phyloP scores from a whole-genome alignment of 2,329 filamentous ascomycete genomes.

The Myrmaecium sp. region DNA sequence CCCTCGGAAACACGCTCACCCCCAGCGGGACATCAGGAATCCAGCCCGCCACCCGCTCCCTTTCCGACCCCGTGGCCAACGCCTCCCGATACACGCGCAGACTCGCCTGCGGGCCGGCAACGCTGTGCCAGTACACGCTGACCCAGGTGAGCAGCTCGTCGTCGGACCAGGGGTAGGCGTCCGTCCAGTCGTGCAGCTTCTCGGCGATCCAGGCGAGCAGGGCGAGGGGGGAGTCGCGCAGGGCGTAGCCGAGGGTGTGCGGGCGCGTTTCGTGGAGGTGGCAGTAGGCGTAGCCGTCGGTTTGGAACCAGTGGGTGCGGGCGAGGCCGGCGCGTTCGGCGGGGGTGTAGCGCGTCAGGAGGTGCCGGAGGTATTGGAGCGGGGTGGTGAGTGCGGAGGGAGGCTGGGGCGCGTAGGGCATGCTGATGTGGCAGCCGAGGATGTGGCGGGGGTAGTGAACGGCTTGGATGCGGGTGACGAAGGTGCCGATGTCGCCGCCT shows the following conservation, averaged over 20 bases:
- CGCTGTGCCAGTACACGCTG: constrained; percentile 54
- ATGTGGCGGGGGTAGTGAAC: constrained; percentile 39
- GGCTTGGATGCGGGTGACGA: constrained; percentile 46
- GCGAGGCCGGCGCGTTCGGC: constrained; percentile 35
- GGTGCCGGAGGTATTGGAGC: constrained; percentile 38
- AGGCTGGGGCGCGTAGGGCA: constrained; percentile 26
- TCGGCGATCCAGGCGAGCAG: constrained; percentile 67
- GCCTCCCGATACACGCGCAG: constrained; percentile 58
- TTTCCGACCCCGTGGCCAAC: constrained; percentile 10
- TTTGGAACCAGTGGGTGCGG: constrained; percentile 39
- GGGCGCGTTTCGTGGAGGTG: constrained; percentile 49
- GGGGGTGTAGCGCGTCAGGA: constrained; percentile 35
- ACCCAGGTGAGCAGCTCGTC: constrained; percentile 65
- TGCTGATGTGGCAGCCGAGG: constrained; percentile 46
- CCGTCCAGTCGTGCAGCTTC: constrained; percentile 63
- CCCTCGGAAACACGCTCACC: constrained; percentile 39
- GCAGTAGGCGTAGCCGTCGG: constrained; percentile 42
- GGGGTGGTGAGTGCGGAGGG: constrained; percentile 38
- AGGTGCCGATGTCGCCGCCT: constrained; percentile 56
- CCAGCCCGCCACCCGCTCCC: constrained; percentile 23
- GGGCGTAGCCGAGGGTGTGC: constrained; percentile 52
- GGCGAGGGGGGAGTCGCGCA: constrained; percentile 53
- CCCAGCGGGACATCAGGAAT: constrained; percentile 33
- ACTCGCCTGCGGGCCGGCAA: constrained; percentile 50
- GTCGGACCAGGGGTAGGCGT: constrained; percentile 54